A percentile compares a stretch with the other conserved stretches of the same genome.
Evolutionary conservation across 2,329 filamentous ascomycete species (phyloP).

Genomic region (Scytalidium sp.): DNA sequence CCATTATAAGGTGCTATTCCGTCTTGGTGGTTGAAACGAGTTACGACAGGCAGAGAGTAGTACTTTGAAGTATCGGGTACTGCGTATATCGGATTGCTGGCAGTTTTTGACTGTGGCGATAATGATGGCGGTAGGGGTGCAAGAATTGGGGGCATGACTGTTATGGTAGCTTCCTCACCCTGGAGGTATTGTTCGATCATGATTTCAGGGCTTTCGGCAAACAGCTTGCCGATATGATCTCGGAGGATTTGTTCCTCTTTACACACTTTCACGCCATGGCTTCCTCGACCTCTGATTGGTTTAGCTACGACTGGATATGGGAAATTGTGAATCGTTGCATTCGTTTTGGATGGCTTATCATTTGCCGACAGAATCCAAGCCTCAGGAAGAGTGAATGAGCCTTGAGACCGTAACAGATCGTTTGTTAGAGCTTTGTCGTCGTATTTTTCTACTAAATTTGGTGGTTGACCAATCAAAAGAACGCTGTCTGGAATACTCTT

Average conservation of each 20-base stretch:
- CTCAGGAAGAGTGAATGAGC: conserved; percentile 36
- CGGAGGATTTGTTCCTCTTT: conserved; percentile 24
- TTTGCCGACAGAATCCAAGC: conserved; percentile 29
- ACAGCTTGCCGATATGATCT: conserved; percentile 31
- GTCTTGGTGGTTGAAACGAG: conserved; percentile 43
- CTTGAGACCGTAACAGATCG: conserved; percentile 32
- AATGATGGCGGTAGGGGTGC: too few relatives aligned
- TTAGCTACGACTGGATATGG: conserved; percentile 43
- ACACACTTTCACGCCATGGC: conserved; percentile 47
- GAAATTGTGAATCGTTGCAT: conserved; percentile 8
- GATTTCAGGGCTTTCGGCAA: conserved; percentile 33
- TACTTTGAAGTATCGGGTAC: too few relatives aligned
- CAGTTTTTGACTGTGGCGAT: too few relatives aligned
- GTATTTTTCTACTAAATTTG: conserved; percentile 42
- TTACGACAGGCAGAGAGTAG: conserved; percentile 42
- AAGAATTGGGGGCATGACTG: conserved; percentile 50
- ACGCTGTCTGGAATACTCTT: conserved; percentile 28
- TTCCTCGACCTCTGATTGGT: conserved; percentile 45
- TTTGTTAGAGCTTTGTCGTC: conserved; percentile 51
- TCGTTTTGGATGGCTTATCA: not conserved
- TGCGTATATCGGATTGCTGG: too few relatives aligned
- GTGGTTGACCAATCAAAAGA: conserved; percentile 42
- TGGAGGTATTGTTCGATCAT: conserved; percentile 46
- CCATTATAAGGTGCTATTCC: conserved; percentile 49
- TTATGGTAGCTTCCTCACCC: conserved; percentile 48